Conservation (phyloP, 2,329 filamentous ascomycete genomes). For the Alternaria longipes region DNA sequence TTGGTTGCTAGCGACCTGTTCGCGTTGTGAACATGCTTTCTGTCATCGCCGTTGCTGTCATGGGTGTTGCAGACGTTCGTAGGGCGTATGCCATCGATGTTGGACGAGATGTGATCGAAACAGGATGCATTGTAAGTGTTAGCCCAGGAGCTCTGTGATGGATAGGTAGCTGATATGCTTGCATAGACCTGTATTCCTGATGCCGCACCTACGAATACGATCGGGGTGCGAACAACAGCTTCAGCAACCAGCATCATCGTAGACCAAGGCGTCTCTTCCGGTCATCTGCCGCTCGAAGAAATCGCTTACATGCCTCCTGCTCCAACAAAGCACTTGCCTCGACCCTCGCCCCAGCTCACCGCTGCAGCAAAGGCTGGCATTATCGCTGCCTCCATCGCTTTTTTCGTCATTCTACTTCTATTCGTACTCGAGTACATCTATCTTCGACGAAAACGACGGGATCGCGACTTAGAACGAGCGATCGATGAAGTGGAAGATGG, state of each 20-base stretch:
- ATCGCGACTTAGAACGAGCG: slow-evolving; percentile 26
- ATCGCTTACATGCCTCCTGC: background rate
- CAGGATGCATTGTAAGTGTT: slow-evolving; percentile 5
- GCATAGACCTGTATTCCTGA: background rate
- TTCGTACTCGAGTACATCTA: slow-evolving; percentile 26
- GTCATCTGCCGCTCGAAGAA: background rate
- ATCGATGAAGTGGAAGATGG: slow-evolving; percentile 33
- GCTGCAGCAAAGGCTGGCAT: slow-evolving; percentile 17
- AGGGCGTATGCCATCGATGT: slow-evolving; percentile 27
- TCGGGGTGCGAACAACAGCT: background rate
- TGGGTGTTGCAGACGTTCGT: slow-evolving; percentile 18
- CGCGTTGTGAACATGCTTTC: slow-evolving; percentile 14
- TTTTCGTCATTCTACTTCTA: slow-evolving; percentile 17
- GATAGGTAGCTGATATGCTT: background rate
- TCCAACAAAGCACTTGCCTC: background rate
- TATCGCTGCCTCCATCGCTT: slow-evolving; percentile 6
- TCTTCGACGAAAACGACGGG: slow-evolving; percentile 27
- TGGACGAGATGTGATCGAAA: background rate
- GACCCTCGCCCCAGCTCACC: slow-evolving; percentile 9
- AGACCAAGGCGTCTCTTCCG: background rate
- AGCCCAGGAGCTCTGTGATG: slow-evolving; percentile 6
- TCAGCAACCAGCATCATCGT: background rate
- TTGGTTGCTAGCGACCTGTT: background rate
- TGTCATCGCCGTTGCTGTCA: background rate
- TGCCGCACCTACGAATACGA: background rate